phyloP scores from a whole-genome alignment of 73 alveolate genomes.

The Stentor coeruleus region DNA sequence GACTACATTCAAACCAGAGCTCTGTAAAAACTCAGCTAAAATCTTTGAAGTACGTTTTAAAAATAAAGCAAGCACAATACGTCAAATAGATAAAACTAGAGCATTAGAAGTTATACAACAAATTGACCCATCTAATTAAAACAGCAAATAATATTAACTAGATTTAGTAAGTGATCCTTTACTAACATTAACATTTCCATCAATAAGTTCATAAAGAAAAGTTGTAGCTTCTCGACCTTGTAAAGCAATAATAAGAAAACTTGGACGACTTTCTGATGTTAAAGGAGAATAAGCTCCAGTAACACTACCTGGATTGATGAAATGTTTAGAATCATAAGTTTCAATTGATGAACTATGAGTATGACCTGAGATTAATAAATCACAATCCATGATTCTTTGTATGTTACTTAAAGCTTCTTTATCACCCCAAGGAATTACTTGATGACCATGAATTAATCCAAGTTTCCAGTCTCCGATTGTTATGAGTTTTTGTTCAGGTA shows the following conservation, averaged over 20 bases:
- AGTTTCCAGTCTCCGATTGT: constrained; percentile 75
- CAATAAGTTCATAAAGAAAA: not conserved
- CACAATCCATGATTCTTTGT: constrained; percentile 79
- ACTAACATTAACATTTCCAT: not conserved
- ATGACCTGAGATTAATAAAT: constrained; percentile 42
- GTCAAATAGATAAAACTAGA: constrained; percentile 48
- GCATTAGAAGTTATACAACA: constrained; percentile 51
- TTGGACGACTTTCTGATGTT: not conserved
- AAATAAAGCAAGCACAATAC: constrained; percentile 70
- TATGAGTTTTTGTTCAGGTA: constrained; percentile 78
- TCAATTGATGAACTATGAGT: not conserved
- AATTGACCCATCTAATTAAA: no score
- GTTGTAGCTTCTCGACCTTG: not conserved
- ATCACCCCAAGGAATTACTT: constrained; percentile 95
- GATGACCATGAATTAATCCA: constrained; percentile 89
- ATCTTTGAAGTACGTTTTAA: constrained; percentile 65
- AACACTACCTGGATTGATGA: not conserved
- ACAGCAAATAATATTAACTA: no score
- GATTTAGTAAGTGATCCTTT: not conserved
- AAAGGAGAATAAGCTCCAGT: not conserved
- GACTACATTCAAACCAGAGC: constrained; percentile 89
- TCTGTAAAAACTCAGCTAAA: constrained; percentile 65
- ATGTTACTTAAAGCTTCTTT: constrained; percentile 76
- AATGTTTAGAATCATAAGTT: not conserved
- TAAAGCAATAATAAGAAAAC: not conserved